A percentile compares a stretch with the other conserved stretches of the same genome.
phyloP scores from a whole-genome alignment of 148 eudicot genomes.

The Nepenthes mirabilis region DNA sequence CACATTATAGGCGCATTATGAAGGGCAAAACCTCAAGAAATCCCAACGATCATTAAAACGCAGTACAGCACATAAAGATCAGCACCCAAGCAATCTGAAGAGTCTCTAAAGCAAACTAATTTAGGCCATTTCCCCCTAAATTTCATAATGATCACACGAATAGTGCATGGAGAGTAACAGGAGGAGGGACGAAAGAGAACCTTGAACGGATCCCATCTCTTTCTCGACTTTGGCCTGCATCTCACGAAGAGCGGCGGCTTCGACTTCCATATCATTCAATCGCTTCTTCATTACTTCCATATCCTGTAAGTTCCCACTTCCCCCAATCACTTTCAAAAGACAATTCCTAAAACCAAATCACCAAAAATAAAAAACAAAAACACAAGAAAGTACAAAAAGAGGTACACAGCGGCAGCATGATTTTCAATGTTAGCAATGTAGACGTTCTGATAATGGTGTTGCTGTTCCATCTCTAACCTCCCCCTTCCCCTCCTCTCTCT shows the following conservation, averaged over 20 bases:
- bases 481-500: neutral
- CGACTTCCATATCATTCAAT: slow-evolving; percentile 62
- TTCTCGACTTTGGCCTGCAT: slow-evolving; percentile 71
- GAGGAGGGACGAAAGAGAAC: slow-evolving; percentile 7
- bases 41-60: too few relatives aligned
- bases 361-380: neutral
- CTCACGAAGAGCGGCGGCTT: slow-evolving; percentile 52
- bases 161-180: neutral
- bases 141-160: neutral
- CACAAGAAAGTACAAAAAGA: neutral
- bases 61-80: too few relatives aligned
- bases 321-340: neutral
- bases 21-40: too few relatives aligned
- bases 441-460: too few relatives aligned
- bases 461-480: too few relatives aligned
- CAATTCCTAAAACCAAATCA: neutral
- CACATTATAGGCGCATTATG: too few relatives aligned
- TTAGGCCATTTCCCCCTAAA: too few relatives aligned
- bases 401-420: neutral
- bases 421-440: too few relatives aligned
- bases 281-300: slow-evolving; percentile 50
- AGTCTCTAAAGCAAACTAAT: too few relatives aligned
- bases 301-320: slow-evolving; percentile 16
- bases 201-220: slow-evolving; percentile 59
- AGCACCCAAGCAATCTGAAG: too few relatives aligned